phyloP scores from a whole-genome alignment of 371 early-diverging fungal genomes.

The Mortierella polycephala region DNA sequence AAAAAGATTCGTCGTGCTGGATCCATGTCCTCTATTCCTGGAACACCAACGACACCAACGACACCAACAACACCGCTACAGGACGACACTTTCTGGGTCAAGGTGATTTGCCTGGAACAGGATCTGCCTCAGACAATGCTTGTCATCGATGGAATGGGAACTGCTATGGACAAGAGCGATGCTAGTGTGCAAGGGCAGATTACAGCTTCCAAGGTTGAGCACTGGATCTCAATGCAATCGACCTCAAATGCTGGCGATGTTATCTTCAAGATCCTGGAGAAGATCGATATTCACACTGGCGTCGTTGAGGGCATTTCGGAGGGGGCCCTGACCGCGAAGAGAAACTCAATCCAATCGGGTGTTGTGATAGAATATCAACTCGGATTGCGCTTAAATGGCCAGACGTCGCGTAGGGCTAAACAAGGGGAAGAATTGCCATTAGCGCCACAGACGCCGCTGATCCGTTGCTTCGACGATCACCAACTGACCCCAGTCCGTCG shows the following conservation, averaged over 20 bases:
- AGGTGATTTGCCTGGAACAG: slow-evolving; percentile 36
- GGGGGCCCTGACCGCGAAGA: slow-evolving; percentile 25
- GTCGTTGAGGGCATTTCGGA: slow-evolving; percentile 45
- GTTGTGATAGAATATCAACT: slow-evolving; percentile 49
- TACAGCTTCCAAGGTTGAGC: slow-evolving; percentile 35
- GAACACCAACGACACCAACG: slow-evolving; percentile 34
- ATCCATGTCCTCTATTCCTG: slow-evolving; percentile 56
- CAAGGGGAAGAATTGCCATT: slow-evolving; percentile 41
- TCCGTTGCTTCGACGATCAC: slow-evolving; percentile 46
- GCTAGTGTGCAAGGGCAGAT: slow-evolving; percentile 27
- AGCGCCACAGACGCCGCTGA: slow-evolving; percentile 28
- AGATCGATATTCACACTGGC: slow-evolving; percentile 26
- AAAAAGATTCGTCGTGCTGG: slow-evolving; percentile 56
- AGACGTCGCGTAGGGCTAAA: slow-evolving; percentile 20
- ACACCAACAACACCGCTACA: slow-evolving; percentile 35
- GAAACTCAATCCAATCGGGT: slow-evolving; percentile 20
- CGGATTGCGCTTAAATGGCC: slow-evolving; percentile 22
- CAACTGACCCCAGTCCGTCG: slow-evolving; percentile 41
- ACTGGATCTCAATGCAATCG: slow-evolving; percentile 47
- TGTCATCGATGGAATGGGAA: slow-evolving; percentile 32
- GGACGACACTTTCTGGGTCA: slow-evolving; percentile 52
- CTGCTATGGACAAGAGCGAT: slow-evolving; percentile 28
- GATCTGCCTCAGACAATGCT: slow-evolving; percentile 43
- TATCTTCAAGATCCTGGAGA: slow-evolving; percentile 37
- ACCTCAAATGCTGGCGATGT: slow-evolving; percentile 48